These are phyloP conservation scores for Trichocladium uniseriatum DNA, from an alignment of 495 filamentous ascomycete species.

Conservation along the genomic window DNA sequence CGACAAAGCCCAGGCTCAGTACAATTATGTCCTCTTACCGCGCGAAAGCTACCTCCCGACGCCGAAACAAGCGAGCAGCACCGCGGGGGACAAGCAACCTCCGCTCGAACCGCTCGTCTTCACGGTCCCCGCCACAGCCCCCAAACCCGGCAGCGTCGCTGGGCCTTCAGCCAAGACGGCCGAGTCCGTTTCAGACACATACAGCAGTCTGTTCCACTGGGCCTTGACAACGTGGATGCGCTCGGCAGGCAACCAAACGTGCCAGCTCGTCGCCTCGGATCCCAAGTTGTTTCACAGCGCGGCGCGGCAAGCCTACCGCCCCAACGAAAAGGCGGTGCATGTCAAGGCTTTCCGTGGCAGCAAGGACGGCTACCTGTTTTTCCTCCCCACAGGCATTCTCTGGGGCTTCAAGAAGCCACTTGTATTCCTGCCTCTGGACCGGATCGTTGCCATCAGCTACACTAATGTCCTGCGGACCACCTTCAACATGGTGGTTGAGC, in stretches of 20 bases:
- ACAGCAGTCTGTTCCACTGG: conserved; percentile 52
- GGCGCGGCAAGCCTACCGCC: conserved; percentile 71
- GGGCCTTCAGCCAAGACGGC: conserved; percentile 37
- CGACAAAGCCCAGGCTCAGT: conserved; percentile 79
- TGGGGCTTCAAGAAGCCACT: conserved; percentile 96
- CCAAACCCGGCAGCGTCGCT: conserved; percentile 50
- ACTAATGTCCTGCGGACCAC: conserved; percentile 84
- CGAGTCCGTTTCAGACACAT: conserved; percentile 48
- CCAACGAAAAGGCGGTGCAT: conserved; percentile 83
- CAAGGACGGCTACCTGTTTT: conserved; percentile 93
- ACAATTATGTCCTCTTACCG: conserved; percentile 84
- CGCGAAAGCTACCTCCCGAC: conserved; percentile 46
- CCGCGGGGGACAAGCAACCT: conserved; percentile 21
- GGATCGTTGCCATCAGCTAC: conserved; percentile 75
- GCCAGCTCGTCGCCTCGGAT: conserved; percentile 55
- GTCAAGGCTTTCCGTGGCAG: conserved; percentile 85
- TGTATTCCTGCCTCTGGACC: conserved; percentile 70
- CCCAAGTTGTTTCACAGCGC: conserved; percentile 69
- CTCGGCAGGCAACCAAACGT: conserved; percentile 42
- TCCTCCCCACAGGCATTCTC: conserved; percentile 75
- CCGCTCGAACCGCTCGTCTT: conserved; percentile 69
- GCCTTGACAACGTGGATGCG: conserved; percentile 54
- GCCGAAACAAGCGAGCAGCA: conserved; percentile 19
- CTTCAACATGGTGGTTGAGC: conserved; percentile 79
- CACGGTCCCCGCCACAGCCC: conserved; percentile 63